Base-by-base conservation (phyloP, 2,329 filamentous ascomycete genomes). In the Colletotrichum incanum region DNA sequence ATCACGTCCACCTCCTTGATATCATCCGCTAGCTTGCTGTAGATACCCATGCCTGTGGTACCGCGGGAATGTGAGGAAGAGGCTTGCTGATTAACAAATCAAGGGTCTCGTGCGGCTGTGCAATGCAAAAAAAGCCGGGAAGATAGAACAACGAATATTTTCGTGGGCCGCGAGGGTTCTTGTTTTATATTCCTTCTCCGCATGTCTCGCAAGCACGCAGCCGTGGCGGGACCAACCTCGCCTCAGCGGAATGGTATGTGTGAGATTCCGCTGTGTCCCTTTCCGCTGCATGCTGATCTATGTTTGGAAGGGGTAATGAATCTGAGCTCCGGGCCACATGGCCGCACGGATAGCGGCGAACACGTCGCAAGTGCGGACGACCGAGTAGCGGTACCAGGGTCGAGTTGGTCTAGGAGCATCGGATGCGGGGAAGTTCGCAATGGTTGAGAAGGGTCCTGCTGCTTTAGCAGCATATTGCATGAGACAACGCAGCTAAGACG, bases 1-100 rank as follows among this genome's bases (percentile, higher is more conserved):
- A 89, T 86, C 58, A 89, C 82, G 70, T 89, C 87, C 23, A 88
- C 84, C 73, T 86, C 85, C 45, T 81, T 69, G 23, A 84, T 74
- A 16, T 77, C 78, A 37, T 83, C 80, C n/a, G 67, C 66, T n/a
- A 77, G 62, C 37, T 72, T 77, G 16, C 39, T 76, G 55, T 74
- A 74, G 1, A 76, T 50, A 70, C 77, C 77, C 79, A 79, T 78
- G 31, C 23, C 11, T 16, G 12, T 47, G 43, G 50, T 49, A 20
- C 9, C 31, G 5, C 31, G 34, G 6, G 34, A 28, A 39, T 18
- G n/a, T n/a, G 4, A 41, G 11, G 55, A 31, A 6, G 26, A 3
- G 18, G 14, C 11, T 9, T 14, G 41, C 20, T 23, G 34, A 37
- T 31, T 6, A 4, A 8, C n/a, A 28, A 23, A 31, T 12, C n/a